These are phyloP conservation scores for Massarina eburnea DNA, from an alignment of 2,329 filamentous ascomycete species.

Conservation along the genomic window DNA sequence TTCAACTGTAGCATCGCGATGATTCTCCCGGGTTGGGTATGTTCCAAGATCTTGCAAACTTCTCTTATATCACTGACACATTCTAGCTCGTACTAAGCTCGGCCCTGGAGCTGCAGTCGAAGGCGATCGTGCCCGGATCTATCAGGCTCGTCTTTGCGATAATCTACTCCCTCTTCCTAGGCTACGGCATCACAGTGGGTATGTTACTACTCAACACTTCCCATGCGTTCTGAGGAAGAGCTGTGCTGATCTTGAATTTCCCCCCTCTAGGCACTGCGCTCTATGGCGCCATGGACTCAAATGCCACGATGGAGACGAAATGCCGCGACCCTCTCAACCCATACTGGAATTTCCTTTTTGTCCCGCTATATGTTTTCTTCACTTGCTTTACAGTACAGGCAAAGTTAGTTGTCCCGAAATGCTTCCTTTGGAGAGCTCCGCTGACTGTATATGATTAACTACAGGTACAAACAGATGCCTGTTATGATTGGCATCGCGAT, in stretches of 20 bases:
- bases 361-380: slow-evolving; percentile 72
- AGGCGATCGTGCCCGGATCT: slow-evolving; percentile 50
- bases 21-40: slow-evolving; percentile 50
- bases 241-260: background rate
- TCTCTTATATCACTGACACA: background rate
- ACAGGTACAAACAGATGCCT: too few species aligned
- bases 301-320: slow-evolving; percentile 46
- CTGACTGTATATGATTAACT: too few species aligned
- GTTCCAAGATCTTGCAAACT: background rate
- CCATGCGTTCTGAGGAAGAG: too few species aligned
- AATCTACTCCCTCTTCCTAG: slow-evolving; percentile 55
- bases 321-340: slow-evolving; percentile 51
- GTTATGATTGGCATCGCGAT: slow-evolving; percentile 74
- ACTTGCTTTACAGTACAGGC: slow-evolving; percentile 74
- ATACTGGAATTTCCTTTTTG: slow-evolving; percentile 67
- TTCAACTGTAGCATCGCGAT: too few species aligned
- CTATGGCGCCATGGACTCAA: slow-evolving; percentile 49
- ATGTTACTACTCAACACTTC: too few species aligned
- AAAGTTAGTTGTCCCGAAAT: too few species aligned
- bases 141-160: slow-evolving; percentile 54
- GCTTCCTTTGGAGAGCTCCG: too few species aligned
- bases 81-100: slow-evolving; percentile 47
- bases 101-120: slow-evolving; percentile 50
- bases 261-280: slow-evolving; percentile 43
- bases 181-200: slow-evolving; percentile 51